Evolutionary conservation across 2,329 filamentous ascomycete species (phyloP).

Genomic region (Claviceps lovelessii): DNA sequence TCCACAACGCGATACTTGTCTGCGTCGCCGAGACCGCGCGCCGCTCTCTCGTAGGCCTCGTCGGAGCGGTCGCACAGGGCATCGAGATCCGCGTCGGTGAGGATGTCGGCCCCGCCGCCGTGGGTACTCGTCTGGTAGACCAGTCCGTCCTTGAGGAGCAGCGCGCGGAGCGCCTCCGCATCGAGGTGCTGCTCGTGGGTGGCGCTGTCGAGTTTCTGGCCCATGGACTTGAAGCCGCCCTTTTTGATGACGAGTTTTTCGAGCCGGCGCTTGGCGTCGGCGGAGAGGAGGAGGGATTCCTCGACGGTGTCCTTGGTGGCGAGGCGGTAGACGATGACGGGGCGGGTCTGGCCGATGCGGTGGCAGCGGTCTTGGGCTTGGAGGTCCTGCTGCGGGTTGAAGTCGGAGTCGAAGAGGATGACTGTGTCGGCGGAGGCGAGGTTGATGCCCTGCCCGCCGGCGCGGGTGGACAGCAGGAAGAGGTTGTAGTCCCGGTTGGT

Average conservation of each 20-base stretch:
- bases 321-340: constrained; percentile 85
- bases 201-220: constrained; percentile 40
- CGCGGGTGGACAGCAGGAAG: constrained; percentile 79
- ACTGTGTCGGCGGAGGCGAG: constrained; percentile 84
- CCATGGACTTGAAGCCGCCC: constrained; percentile 62
- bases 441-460: constrained; percentile 91
- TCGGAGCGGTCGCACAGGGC: constrained; percentile 64
- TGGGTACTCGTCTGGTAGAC: constrained; percentile 37
- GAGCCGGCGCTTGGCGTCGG: constrained; percentile 78
- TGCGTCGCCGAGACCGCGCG: constrained; percentile 60
- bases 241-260: constrained; percentile 96
- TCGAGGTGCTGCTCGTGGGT: constrained; percentile 35
- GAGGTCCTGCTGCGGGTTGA: constrained; percentile 94
- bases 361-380: constrained; percentile 94
- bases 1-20: constrained; percentile 66
- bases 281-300: constrained; percentile 70
- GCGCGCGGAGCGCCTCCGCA: constrained; percentile 44
- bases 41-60: constrained; percentile 53
- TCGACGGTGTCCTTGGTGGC: constrained; percentile 90
- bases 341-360: constrained; percentile 81
- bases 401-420: constrained; percentile 75
- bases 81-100: constrained; percentile 63
- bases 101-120: constrained; percentile 48
- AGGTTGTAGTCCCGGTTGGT: constrained; percentile 50
- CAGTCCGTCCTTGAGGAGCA: constrained; percentile 59